These are phyloP conservation scores for Takakia lepidozioides DNA, from an alignment of 225 moss, liverwort and hornwort genomes.

Conservation along the genomic window DNA sequence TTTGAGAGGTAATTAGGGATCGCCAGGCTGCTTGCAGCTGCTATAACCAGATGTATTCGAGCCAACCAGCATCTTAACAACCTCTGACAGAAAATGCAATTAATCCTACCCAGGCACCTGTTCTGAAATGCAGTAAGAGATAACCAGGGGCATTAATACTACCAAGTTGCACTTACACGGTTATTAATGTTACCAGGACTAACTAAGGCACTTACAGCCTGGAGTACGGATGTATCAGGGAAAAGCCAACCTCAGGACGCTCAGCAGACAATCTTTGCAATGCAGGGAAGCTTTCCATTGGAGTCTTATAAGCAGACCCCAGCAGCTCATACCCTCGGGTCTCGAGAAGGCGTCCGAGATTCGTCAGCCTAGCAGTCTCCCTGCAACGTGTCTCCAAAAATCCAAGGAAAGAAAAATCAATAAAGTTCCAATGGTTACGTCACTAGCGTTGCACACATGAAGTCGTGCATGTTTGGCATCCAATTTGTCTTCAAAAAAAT, in stretches of 20 bases:
- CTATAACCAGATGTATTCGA: too few species aligned
- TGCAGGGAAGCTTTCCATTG: slow-evolving; percentile 23
- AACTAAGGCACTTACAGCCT: too few species aligned
- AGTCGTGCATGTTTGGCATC: not conserved
- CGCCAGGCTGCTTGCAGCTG: too few species aligned
- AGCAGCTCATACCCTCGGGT: slow-evolving; percentile 23
- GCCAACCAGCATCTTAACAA: too few species aligned
- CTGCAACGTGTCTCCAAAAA: slow-evolving; percentile 9
- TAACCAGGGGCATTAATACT: too few species aligned
- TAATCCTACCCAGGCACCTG: too few species aligned
- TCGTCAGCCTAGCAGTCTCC: slow-evolving; percentile 33
- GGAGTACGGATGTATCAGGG: too few species aligned
- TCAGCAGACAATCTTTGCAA: slow-evolving; percentile 38
- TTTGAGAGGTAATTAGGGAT: too few species aligned
- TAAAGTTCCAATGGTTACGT: not conserved
- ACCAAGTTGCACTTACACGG: too few species aligned
- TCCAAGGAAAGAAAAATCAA: not conserved
- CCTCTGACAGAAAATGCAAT: too few species aligned
- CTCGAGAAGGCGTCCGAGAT: slow-evolving; percentile 33
- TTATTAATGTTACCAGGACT: too few species aligned
- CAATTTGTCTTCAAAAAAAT: not conserved
- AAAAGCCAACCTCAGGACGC: slow-evolving; percentile 29
- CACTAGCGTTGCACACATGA: not conserved
- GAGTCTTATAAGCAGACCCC: slow-evolving; percentile 16
- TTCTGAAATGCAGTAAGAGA: too few species aligned